Evolutionary conservation across 2,329 filamentous ascomycete species (phyloP).

Genomic region (Sporothrix schenckii): DNA sequence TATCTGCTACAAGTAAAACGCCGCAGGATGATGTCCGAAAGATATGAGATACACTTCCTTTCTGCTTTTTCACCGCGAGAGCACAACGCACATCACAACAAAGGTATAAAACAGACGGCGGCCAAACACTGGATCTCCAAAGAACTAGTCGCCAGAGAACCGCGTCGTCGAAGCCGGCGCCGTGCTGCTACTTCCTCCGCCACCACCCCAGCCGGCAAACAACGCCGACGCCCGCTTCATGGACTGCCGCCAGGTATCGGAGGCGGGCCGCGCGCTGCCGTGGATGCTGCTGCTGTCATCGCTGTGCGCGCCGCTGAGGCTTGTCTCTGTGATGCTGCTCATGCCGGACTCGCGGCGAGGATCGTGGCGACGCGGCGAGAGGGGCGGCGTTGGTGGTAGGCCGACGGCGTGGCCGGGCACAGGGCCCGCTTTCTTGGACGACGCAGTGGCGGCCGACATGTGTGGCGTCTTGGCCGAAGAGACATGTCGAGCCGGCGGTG

Average conservation of each 20-base stretch:
- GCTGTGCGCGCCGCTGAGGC: constrained; percentile 3
- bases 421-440: background rate
- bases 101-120: background rate
- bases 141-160: constrained; percentile 29
- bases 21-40: background rate
- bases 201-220: constrained; percentile 23
- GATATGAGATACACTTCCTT: too few relatives aligned
- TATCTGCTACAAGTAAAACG: background rate
- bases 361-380: constrained; percentile 30
- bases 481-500: background rate
- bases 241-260: constrained; percentile 25
- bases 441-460: background rate
- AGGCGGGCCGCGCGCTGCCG: background rate
- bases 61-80: background rate
- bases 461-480: background rate
- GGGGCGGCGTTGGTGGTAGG: constrained; percentile 33
- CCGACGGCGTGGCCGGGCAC: background rate
- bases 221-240: constrained; percentile 31
- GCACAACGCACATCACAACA: background rate
- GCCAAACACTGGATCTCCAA: background rate
- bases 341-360: constrained; percentile 29
- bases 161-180: constrained; percentile 18
- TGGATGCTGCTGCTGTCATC: constrained; percentile 5
- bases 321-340: constrained; percentile 30
- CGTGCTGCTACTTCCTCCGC: background rate